A percentile compares a stretch with the other conserved stretches of the same genome.
Conservation (phyloP, 331 rosid genomes). For the Telfairia occidentalis region DNA sequence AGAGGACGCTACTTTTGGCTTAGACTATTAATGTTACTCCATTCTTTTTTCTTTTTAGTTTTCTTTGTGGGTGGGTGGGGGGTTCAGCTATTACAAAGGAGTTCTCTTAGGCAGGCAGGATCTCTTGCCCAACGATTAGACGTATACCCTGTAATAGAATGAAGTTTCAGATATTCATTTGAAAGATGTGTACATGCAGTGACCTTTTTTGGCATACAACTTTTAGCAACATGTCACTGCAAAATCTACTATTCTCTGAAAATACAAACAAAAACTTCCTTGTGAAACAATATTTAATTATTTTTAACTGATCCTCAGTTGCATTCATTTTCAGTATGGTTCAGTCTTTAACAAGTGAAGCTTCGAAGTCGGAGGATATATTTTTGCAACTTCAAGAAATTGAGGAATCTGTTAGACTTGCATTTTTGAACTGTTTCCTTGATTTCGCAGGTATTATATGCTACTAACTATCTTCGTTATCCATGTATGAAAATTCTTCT, state of each 20-base stretch:
- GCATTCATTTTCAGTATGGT: constrained; percentile 55
- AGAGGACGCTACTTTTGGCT: too few species aligned
- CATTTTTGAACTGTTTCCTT: constrained; percentile 82
- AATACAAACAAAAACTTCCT: background rate
- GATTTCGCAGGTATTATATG: constrained; percentile 84
- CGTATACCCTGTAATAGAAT: background rate
- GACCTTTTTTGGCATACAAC: background rate
- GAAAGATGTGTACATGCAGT: background rate
- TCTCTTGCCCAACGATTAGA: background rate
- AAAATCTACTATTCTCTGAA: background rate
- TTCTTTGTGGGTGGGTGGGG: too few species aligned
- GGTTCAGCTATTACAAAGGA: background rate
- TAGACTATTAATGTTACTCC: too few species aligned
- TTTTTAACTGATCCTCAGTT: constrained; percentile 9
- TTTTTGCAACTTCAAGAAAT: constrained; percentile 74
- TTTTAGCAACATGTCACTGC: background rate
- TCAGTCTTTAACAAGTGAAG: constrained; percentile 64
- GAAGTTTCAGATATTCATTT: background rate
- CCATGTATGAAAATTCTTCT: constrained; percentile 3
- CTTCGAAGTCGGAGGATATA: constrained; percentile 73
- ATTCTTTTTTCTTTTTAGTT: too few species aligned
- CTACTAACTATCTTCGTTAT: constrained; percentile 12
- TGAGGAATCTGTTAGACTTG: constrained; percentile 92
- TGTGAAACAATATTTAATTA: background rate
- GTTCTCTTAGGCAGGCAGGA: background rate